Evolutionary conservation across 305 asterid genomes (phyloP).

Genomic region (Andrographis paniculata): DNA sequence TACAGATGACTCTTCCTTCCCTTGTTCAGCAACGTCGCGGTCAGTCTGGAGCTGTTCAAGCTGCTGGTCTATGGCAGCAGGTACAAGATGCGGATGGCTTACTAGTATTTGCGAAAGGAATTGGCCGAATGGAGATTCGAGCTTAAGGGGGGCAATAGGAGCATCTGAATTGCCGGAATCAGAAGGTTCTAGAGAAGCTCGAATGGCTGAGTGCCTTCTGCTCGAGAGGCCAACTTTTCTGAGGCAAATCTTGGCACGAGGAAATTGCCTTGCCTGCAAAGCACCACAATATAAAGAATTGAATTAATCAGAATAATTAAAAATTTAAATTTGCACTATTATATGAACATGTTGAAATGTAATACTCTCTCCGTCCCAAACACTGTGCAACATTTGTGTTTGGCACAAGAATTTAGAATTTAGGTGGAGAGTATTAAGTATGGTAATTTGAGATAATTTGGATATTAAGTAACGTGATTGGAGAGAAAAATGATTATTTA

Average conservation of each 20-base stretch:
- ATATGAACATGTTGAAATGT: too few relatives aligned
- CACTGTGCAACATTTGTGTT: too few relatives aligned
- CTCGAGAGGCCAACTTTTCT: constrained; percentile 29
- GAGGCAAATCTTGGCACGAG: constrained; percentile 32
- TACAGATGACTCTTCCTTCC: constrained; percentile 49
- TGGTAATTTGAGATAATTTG: too few relatives aligned
- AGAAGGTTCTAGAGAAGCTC: constrained; percentile 53
- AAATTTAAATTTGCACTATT: too few relatives aligned
- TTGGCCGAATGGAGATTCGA: constrained; percentile 90
- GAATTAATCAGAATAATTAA: background rate
- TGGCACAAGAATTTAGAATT: too few relatives aligned
- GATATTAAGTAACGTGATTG: too few relatives aligned
- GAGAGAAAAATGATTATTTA: too few relatives aligned
- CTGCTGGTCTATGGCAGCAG: constrained; percentile 96
- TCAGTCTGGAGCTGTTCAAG: constrained; percentile 87
- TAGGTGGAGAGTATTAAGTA: too few relatives aligned
- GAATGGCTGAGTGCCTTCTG: constrained; percentile 27
- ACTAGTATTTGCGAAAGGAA: constrained; percentile 65
- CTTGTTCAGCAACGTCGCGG: constrained; percentile 60
- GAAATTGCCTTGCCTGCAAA: constrained; percentile 35
- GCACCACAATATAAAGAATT: constrained; percentile 11
- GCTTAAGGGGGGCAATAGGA: constrained; percentile 88
- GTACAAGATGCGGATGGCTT: constrained; percentile 89
- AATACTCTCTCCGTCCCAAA: too few relatives aligned
- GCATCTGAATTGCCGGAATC: constrained; percentile 40